phyloP scores from a whole-genome alignment of 306 rosid genomes.

The Medicago truncatula region DNA sequence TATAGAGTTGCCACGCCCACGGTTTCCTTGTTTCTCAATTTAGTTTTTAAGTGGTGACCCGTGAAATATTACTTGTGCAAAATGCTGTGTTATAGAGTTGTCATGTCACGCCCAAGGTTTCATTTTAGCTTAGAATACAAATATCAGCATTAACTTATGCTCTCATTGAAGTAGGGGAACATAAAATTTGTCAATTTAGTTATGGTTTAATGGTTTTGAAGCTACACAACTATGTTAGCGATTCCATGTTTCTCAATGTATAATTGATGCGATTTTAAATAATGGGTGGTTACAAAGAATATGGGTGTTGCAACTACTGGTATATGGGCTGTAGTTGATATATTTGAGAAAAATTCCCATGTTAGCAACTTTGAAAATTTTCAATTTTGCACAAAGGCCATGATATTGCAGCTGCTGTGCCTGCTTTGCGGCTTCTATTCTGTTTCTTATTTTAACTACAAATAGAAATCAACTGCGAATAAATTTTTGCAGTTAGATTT shows the following conservation, averaged over 20 bases:
- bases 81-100: background rate
- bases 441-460: background rate
- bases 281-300: background rate
- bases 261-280: background rate
- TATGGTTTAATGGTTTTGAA: constrained; percentile 3
- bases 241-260: background rate
- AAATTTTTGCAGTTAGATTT: background rate
- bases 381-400: too few species aligned
- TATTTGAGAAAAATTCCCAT: too few species aligned
- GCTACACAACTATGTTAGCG: background rate
- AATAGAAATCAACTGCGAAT: background rate
- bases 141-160: background rate
- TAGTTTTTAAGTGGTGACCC: background rate
- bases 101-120: background rate
- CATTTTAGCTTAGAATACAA: background rate
- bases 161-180: constrained; percentile 1
- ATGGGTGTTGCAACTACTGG: background rate
- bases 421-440: background rate
- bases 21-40: constrained; percentile 29
- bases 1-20: too few species aligned
- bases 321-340: too few species aligned
- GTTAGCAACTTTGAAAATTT: too few species aligned
- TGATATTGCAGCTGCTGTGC: background rate
- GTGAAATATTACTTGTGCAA: background rate
- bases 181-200: background rate